Evolutionary conservation across 2,329 filamentous ascomycete species (phyloP), one percentile per base, ranked within the genome.

Genomic region (Chrysoporthe cubensis): DNA sequence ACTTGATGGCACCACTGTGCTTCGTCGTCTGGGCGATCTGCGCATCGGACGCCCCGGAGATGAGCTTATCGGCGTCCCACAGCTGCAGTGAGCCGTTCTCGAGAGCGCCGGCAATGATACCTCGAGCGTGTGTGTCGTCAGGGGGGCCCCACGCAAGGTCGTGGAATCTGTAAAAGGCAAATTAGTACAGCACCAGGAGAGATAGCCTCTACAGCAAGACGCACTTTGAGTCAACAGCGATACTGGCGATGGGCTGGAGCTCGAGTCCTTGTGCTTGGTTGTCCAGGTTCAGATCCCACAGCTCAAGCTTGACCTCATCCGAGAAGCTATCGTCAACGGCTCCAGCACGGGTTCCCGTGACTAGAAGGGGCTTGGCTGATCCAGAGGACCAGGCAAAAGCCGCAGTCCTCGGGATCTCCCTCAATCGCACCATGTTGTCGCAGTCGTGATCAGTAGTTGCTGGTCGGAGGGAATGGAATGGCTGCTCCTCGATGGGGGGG

Each of bases 241-340:
- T 89, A 80, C 90, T 95, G 71, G 89, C 91, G 76, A 94, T 83
- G 70, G 96, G 94, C 79, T 94, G 90, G 66, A 97, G 88, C 82
- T 98, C 96, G 65, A 93, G 84, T 66, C 89, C 90, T 76, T 92
- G 89, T 70, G 91, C 86, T 71, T 88, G 81, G 79, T 89, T 89
- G 79, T 96, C 93, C 72, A 98, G 85, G 76, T 88, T 90, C 73
- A 99, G 85, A 80, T 98, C 93, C 96, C 96, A 99, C 70, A 99
- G 85, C 83, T 99, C 96, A 67, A 99, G 84, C 82, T 95, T 95
- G 71, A 94, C 97, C 79, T 98, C 94, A 79, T 96, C 96, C 40
- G 96, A 98, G 81, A 99, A 99, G 80, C 98, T 94, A 74, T 93
- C 94, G 80, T 97, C 94, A 54, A 99, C 94, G 74, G 96, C 96